These are phyloP conservation scores for Musa itinerans DNA, from an alignment of 176 grass and related monocot species.

Conservation along the genomic window DNA sequence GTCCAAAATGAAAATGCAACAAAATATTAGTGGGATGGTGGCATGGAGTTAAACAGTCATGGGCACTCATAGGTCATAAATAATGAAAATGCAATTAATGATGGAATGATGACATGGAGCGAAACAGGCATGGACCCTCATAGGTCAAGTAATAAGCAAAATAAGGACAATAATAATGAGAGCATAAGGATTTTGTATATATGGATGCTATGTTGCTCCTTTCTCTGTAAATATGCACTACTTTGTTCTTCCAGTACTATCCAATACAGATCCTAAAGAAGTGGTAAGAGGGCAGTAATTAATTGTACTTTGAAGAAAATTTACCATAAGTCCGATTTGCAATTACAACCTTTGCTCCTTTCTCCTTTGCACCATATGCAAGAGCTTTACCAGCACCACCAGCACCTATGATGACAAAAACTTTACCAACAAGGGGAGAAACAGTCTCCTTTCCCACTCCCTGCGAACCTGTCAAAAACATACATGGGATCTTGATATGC, in stretches of 20 bases:
- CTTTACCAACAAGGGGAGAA: constrained; percentile 66
- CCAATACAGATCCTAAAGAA: not conserved
- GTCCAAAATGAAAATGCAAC: too few species aligned
- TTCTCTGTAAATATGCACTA: too few species aligned
- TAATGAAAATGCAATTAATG: too few species aligned
- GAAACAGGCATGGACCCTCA: too few species aligned
- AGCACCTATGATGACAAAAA: constrained; percentile 89
- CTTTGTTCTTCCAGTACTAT: not conserved
- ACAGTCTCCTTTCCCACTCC: constrained; percentile 2
- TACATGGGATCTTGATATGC: not conserved
- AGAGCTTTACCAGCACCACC: constrained; percentile 97
- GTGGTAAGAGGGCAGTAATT: not conserved
- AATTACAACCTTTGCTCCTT: constrained; percentile 90
- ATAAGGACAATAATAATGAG: not conserved
- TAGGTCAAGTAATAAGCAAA: not conserved
- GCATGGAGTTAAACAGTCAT: too few species aligned
- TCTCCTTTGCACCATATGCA: constrained; percentile 93
- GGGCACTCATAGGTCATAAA: too few species aligned
- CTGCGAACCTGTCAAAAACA: not conserved
- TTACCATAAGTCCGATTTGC: constrained; percentile 98
- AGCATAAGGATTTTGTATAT: not conserved
- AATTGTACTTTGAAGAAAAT: constrained; percentile 3
- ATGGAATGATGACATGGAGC: too few species aligned
- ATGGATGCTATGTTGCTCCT: not conserved
- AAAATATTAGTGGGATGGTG: too few species aligned